phyloP scores from a whole-genome alignment of 1,284 basidiomycete species.

The Boletellus deceptivus region DNA sequence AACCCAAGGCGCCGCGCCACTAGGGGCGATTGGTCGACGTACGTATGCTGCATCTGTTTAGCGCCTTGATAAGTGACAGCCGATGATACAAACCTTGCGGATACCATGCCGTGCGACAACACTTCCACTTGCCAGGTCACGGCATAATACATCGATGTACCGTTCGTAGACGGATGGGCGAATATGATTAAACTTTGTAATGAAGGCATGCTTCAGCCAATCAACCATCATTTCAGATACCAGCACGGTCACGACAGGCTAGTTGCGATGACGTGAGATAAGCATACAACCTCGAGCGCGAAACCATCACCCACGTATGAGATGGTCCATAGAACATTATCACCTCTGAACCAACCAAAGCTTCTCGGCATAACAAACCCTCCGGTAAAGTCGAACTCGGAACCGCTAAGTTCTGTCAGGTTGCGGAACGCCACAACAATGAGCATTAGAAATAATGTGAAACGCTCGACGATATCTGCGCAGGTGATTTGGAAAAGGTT shows the following conservation, averaged over 20 bases:
- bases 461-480: conserved; percentile 98
- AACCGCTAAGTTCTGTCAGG: conserved; percentile 90
- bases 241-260: conserved; percentile 92
- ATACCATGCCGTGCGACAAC: conserved; percentile 63
- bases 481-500: conserved; percentile 99
- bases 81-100: conserved; percentile 54
- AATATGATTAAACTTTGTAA: conserved; percentile 97
- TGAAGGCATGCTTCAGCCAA: conserved; percentile 99
- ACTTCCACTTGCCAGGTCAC: conserved; percentile 86
- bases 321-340: conserved; percentile 83
- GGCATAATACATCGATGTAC: conserved; percentile 94
- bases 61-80: neutral
- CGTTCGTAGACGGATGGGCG: conserved; percentile 94
- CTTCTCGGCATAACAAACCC: conserved; percentile 78
- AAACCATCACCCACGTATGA: conserved; percentile 66
- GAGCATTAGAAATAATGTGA: conserved; percentile 91
- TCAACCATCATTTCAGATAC: conserved; percentile 94
- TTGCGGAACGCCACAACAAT: conserved; percentile 91
- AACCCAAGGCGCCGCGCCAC: conserved; percentile 94
- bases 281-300: neutral
- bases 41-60: conserved; percentile 60
- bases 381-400: conserved; percentile 75
- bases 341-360: conserved; percentile 79
- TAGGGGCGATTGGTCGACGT: conserved; percentile 94
- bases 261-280: conserved; percentile 2